These are phyloP conservation scores for Echinochloa phyllopogon DNA, from an alignment of 176 grass and related monocot genomes.

Conservation along the genomic window DNA sequence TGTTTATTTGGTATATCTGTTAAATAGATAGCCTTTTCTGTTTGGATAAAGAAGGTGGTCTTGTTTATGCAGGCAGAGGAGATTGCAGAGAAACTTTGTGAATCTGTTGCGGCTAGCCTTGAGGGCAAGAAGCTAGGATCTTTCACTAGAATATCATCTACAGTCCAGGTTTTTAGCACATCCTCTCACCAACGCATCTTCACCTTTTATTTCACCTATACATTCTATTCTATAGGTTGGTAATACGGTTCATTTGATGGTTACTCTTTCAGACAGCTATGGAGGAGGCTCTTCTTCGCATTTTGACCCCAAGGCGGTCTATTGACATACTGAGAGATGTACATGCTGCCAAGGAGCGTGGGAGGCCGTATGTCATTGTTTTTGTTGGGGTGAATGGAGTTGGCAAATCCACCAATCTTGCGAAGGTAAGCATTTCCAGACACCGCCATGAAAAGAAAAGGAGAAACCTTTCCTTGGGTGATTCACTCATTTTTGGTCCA, in stretches of 20 bases:
- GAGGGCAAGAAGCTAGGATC: constrained; percentile 93
- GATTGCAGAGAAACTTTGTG: constrained; percentile 93
- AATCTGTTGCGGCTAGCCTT: constrained; percentile 90
- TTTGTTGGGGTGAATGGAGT: constrained; percentile 98
- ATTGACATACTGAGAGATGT: constrained; percentile 96
- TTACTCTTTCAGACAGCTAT: constrained; percentile 74
- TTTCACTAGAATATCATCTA: constrained; percentile 95
- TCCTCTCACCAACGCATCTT: background rate
- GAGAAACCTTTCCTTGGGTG: background rate
- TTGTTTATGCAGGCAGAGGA: constrained; percentile 76
- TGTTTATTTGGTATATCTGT: constrained; percentile 12
- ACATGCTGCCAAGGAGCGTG: constrained; percentile 89
- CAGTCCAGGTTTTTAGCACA: constrained; percentile 70
- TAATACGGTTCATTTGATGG: background rate
- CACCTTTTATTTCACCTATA: background rate
- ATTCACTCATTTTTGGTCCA: background rate
- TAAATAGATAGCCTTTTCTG: background rate
- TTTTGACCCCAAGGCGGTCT: constrained; percentile 87
- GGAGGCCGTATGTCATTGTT: constrained; percentile 93
- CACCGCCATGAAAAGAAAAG: background rate
- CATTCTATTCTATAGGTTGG: constrained; percentile 24
- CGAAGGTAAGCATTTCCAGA: constrained; percentile 65
- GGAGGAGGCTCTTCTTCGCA: constrained; percentile 91
- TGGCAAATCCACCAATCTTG: constrained; percentile 96
- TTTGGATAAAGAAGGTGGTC: constrained; percentile 16